Percentiles rank a stretch among this genome's conserved stretches.
Conservation (phyloP, 352 stramenopile genomes). For the Pythium volutum region DNA sequence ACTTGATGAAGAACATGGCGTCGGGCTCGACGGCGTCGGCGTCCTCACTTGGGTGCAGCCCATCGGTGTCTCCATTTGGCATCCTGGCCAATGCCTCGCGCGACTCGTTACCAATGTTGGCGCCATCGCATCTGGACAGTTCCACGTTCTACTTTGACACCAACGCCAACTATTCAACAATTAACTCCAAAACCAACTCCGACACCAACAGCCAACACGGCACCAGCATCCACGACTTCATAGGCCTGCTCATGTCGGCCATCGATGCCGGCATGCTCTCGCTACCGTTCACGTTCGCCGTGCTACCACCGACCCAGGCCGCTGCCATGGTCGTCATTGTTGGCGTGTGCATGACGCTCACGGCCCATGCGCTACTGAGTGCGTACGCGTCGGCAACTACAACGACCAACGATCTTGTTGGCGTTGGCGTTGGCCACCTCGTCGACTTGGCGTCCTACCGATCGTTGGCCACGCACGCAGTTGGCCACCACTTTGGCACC, state of each 20-base stretch:
- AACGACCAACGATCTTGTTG: too few relatives aligned
- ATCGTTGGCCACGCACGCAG: constrained; percentile 49
- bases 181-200: too few relatives aligned
- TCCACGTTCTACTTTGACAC: constrained; percentile 36
- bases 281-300: constrained; percentile 66
- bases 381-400: constrained; percentile 18
- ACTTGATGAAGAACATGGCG: too few relatives aligned
- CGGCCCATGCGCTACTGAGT: constrained; percentile 52
- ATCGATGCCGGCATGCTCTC: constrained; percentile 69
- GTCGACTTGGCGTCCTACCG: constrained; percentile 55
- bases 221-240: constrained; percentile 55
- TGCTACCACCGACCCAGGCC: constrained; percentile 40
- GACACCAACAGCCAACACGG: constrained; percentile 15
- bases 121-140: constrained; percentile 32
- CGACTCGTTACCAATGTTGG: constrained; percentile 16
- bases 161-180: constrained; percentile 50
- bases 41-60: too few relatives aligned
- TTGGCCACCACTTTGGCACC: constrained; percentile 41
- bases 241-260: constrained; percentile 75
- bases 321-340: constrained; percentile 44
- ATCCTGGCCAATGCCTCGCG: too few relatives aligned
- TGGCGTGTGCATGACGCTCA: constrained; percentile 51
- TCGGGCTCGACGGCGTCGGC: too few relatives aligned
- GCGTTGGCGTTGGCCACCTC: constrained; percentile 47
- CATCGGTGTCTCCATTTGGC: too few relatives aligned